Base-by-base conservation (phyloP, 2,329 filamentous ascomycete species). In the Hymenotorrendiella dingleyae region DNA sequence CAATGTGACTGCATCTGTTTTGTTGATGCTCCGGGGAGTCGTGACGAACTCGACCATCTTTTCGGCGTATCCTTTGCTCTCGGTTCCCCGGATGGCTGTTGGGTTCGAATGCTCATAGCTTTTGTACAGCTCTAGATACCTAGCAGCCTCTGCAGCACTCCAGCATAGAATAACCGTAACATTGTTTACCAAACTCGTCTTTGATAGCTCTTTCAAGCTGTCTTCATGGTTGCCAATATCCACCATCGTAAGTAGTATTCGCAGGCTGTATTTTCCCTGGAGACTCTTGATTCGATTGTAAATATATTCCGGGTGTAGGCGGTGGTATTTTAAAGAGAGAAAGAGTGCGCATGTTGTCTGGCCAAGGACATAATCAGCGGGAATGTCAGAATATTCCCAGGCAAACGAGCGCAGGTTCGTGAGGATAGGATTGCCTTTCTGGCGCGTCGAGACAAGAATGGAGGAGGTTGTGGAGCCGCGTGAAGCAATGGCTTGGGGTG, bases 341-440 rank as follows among this genome's bases (percentile, higher is more conserved):
- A 97, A 98, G 4, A 98, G 73, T 1, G 87, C 90, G 58, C 91
- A 95, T 6, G 90, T 94, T 0, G 89, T 94, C 30, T 77, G 62
- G 0, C 93, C 91, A 36, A 97, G 72, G 7, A 91, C 84, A 63
- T 94, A 98, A 67, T 98, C 93, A 23, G 91, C 87, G 1, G 85
- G 83, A n/a, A 95, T 95, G 59, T 97, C 91, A 48, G 87, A 90
- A 64, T 95, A 97, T 65, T 98, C 93, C 93, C 93, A 98, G 0
- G 89, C 78, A 45, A 94, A 73, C 1, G 84, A 82, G 47, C 84
- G 82, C 55, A 98, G 78, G 64, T 83, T 80, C 41, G 86, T 84
- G 22, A 98, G 70, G 37, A 97, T 85, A 0, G 93, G 93, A 57
- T 98, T 98, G 48, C 91, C 93, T 65, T 94, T 94, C 64, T 98